Percentiles rank a stretch among this genome's conserved stretches.
Evolutionary conservation across 208 protist species (phyloP).

Genomic region (Trypanosoma scelopori): DNA sequence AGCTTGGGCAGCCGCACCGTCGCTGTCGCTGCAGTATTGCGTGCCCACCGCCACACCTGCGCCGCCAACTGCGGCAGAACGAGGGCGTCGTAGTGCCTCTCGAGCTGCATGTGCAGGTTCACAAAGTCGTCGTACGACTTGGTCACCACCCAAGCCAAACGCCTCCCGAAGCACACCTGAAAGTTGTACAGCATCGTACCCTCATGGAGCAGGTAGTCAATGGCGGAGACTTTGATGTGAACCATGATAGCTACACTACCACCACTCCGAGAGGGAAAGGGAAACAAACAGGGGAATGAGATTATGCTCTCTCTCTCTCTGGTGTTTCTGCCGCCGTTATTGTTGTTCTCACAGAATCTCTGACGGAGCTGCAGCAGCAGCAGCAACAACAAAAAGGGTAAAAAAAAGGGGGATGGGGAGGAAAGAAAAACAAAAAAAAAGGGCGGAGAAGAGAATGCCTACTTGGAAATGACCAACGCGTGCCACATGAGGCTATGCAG

Average conservation of each 20-base stretch:
- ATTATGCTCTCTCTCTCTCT: neutral
- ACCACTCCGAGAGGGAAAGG: neutral
- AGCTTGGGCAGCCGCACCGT: conserved; percentile 7
- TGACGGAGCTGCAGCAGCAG: neutral
- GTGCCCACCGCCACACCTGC: conserved; percentile 8
- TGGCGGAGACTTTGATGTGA: conserved; percentile 12
- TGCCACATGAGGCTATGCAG: neutral
- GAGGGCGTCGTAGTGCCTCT: conserved; percentile 19
- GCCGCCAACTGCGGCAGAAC: conserved; percentile 15
- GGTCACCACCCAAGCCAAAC: conserved; percentile 14
- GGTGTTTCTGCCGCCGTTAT: neutral
- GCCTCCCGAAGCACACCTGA: conserved; percentile 15
- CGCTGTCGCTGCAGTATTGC: conserved; percentile 14
- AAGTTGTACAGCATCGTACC: conserved; percentile 24
- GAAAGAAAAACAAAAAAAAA: conserved; percentile 9
- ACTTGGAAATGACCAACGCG: neutral
- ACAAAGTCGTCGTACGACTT: conserved; percentile 25
- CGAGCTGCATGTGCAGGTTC: conserved; percentile 12
- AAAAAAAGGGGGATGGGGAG: neutral
- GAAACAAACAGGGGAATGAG: conserved; percentile 3
- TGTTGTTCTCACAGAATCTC: no score
- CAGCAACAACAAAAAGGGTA: neutral
- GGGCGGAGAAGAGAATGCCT: no score
- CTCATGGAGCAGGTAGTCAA: conserved; percentile 19
- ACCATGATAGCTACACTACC: conserved; percentile 3